Conservation (phyloP, 192 early-diverging fungal species). For the Podochytrium sp. region DNA sequence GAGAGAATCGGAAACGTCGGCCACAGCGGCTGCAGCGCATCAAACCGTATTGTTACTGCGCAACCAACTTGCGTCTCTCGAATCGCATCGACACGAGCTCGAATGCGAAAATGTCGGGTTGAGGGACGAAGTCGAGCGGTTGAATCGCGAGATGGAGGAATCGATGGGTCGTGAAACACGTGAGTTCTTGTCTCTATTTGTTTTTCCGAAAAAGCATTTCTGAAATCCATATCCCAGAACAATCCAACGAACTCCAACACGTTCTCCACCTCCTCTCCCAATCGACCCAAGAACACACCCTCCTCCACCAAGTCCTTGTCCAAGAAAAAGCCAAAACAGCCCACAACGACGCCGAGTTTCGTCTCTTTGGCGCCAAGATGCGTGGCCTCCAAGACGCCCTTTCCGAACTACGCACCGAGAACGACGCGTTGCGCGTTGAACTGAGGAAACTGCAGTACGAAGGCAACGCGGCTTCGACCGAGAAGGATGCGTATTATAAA, state of each 20-base stretch:
- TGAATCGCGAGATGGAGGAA: too few relatives aligned
- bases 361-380: constrained; percentile 35
- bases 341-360: constrained; percentile 40
- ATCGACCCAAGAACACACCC: constrained; percentile 16
- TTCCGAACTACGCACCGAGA: constrained; percentile 26
- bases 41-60: too few relatives aligned
- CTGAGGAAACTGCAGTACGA: constrained; percentile 43
- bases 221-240: too few relatives aligned
- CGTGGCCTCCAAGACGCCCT: constrained; percentile 37
- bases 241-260: constrained; percentile 16
- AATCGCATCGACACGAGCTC: too few relatives aligned
- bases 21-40: too few relatives aligned
- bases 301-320: constrained; percentile 20
- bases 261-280: constrained; percentile 16
- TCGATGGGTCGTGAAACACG: too few relatives aligned
- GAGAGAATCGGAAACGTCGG: too few relatives aligned
- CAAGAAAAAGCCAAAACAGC: constrained; percentile 33
- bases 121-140: too few relatives aligned
- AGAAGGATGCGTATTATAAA: constrained; percentile 35
- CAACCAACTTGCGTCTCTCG: too few relatives aligned
- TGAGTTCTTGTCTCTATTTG: too few relatives aligned
- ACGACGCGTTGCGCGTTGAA: constrained; percentile 35
- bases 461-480: constrained; percentile 1
- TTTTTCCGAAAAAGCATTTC: too few relatives aligned
- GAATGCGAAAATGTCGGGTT: too few relatives aligned